Conservation (phyloP, 1,139 yeast species). For the Saccharomycopsis hybrid region DNA sequence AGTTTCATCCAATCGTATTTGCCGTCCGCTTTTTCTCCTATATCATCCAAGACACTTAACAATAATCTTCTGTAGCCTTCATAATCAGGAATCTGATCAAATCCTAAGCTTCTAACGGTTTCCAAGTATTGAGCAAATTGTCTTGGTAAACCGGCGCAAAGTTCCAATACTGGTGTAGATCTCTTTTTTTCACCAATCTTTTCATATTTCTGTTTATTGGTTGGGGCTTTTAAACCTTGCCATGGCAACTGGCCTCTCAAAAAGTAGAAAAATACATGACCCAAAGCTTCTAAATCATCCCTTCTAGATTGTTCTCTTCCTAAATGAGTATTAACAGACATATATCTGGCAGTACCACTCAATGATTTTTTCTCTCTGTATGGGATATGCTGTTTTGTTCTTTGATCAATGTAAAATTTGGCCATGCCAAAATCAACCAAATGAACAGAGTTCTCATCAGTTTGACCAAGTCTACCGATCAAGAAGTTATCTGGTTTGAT, state of each 20-base stretch:
- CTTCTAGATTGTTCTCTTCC: conserved; percentile 96
- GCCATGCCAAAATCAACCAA: conserved; percentile 95
- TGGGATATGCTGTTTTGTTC: conserved; percentile 92
- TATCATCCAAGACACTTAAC: conserved; percentile 57
- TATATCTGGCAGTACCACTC: conserved; percentile 95
- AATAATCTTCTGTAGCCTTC: conserved; percentile 62
- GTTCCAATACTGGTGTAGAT: conserved; percentile 60
- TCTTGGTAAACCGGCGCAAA: conserved; percentile 63
- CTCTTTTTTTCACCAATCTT: conserved; percentile 77
- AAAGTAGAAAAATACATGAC: conserved; percentile 92
- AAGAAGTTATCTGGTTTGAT: conserved; percentile 73
- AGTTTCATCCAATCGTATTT: conserved; percentile 83
- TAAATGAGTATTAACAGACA: conserved; percentile 95
- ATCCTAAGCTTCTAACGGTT: conserved; percentile 62
- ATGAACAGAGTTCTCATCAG: conserved; percentile 59
- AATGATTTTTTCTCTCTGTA: conserved; percentile 90
- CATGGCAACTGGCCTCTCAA: conserved; percentile 92
- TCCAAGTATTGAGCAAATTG: conserved; percentile 75
- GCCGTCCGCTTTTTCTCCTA: conserved; percentile 49
- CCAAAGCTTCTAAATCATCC: conserved; percentile 92
- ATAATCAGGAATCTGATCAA: conserved; percentile 77
- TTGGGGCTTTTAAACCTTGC: conserved; percentile 92
- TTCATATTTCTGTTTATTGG: conserved; percentile 75
- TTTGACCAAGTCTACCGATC: conserved; percentile 60
- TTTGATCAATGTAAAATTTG: conserved; percentile 91